A percentile compares a stretch with the other conserved stretches of the same genome.
Conservation (phyloP, 1,139 yeast species). For the Sporopachydermia cereana region DNA sequence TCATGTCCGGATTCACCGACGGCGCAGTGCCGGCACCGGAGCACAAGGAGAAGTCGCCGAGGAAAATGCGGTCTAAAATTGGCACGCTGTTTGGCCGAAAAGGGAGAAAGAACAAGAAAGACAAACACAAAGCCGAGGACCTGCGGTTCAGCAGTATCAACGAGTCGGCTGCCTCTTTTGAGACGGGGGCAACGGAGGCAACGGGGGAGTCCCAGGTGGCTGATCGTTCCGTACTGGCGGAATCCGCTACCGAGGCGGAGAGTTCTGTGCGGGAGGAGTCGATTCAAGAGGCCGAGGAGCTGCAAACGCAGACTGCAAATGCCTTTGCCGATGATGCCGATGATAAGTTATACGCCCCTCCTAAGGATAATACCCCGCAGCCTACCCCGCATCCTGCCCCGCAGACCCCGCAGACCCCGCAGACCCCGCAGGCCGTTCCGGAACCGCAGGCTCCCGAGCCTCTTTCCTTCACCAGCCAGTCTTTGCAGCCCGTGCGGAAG, state of each 20-base stretch:
- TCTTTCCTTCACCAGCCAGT: neutral
- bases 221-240: no score
- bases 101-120: conserved; percentile 29
- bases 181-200: neutral
- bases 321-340: neutral
- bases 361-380: neutral
- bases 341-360: neutral
- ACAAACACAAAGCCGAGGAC: conserved; percentile 9
- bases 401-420: neutral
- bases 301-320: neutral
- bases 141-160: neutral
- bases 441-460: neutral
- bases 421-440: neutral
- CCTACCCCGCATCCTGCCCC: neutral
- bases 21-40: conserved; percentile 10
- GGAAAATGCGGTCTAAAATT: conserved; percentile 57
- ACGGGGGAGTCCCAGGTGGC: no score
- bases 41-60: conserved; percentile 11
- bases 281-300: neutral
- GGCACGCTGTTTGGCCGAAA: conserved; percentile 77
- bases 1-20: conserved; percentile 13
- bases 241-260: neutral
- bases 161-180: neutral
- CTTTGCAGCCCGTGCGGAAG: neutral
- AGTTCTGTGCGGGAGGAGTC: neutral